phyloP scores from a whole-genome alignment of 352 stramenopile species.

The Pythium vanterpoolii region DNA sequence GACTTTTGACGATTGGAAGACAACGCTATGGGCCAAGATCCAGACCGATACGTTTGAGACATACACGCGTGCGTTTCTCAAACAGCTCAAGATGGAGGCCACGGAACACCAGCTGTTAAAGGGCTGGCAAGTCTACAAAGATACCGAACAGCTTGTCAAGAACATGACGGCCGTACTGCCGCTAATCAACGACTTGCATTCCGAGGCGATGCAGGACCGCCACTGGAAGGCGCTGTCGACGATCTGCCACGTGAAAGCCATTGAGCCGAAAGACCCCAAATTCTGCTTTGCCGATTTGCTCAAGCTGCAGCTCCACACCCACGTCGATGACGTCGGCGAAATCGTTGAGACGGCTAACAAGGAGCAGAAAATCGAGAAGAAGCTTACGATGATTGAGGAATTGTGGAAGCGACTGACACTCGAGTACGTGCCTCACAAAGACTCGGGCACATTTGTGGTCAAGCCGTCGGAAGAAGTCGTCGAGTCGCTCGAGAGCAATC shows the following conservation, averaged over 20 bases:
- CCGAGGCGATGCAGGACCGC: constrained; percentile 91
- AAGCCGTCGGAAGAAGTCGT: constrained; percentile 86
- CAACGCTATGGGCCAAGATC: constrained; percentile 74
- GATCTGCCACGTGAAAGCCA: constrained; percentile 86
- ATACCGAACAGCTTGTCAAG: constrained; percentile 84
- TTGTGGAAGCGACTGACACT: constrained; percentile 78
- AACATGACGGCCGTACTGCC: constrained; percentile 84
- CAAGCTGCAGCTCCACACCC: constrained; percentile 77
- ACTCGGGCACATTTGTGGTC: constrained; percentile 82
- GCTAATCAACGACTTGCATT: constrained; percentile 95
- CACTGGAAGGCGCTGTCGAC: constrained; percentile 91
- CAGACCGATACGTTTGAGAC: constrained; percentile 79
- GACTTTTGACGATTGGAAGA: constrained; percentile 87
- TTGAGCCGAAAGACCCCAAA: constrained; percentile 80
- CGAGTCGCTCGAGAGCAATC: constrained; percentile 83
- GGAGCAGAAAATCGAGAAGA: constrained; percentile 90
- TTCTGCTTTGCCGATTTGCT: constrained; percentile 82
- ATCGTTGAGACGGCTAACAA: constrained; percentile 89
- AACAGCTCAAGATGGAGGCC: constrained; percentile 82
- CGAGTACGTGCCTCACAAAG: constrained; percentile 86
- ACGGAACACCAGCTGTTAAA: constrained; percentile 85
- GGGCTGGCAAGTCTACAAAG: constrained; percentile 86
- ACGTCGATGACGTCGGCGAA: constrained; percentile 84
- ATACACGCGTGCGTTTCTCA: constrained; percentile 79
- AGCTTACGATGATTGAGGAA: constrained; percentile 86